Percentiles rank a stretch among this genome's conserved stretches.
Evolutionary conservation across 352 stramenopile genomes (phyloP).

Genomic region (Bremia lactucae): DNA sequence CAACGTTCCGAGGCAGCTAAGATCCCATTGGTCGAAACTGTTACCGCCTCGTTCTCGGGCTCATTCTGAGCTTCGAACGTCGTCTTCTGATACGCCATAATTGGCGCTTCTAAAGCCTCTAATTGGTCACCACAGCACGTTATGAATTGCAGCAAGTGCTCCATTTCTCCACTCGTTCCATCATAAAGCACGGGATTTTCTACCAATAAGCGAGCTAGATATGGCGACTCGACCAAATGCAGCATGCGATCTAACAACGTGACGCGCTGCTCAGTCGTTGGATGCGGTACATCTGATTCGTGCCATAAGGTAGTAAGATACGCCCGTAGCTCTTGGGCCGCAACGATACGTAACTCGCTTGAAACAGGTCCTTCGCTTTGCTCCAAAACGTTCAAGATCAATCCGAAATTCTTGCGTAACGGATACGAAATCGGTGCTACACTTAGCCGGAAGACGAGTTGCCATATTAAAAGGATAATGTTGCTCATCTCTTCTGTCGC

Average conservation of each 20-base stretch:
- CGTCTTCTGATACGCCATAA: conserved; percentile 30
- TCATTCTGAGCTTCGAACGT: neutral
- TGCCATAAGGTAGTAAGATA: conserved; percentile 28
- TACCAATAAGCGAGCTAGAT: conserved; percentile 36
- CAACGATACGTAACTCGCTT: conserved; percentile 12
- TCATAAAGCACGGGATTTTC: conserved; percentile 16
- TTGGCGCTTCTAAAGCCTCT: conserved; percentile 36
- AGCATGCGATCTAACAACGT: conserved; percentile 39
- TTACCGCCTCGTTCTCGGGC: conserved; percentile 8
- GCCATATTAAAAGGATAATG: conserved; percentile 28
- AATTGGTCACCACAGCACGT: conserved; percentile 44
- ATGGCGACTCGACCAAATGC: conserved; percentile 50
- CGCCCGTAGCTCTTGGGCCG: conserved; percentile 25
- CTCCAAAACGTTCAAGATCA: conserved; percentile 45
- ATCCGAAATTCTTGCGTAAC: conserved; percentile 58
- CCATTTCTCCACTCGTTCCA: conserved; percentile 6
- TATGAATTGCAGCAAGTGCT: conserved; percentile 35
- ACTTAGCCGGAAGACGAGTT: conserved; percentile 51
- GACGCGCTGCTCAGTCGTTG: conserved; percentile 18
- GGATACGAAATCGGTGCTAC: conserved; percentile 19
- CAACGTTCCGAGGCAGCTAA: conserved; percentile 66
- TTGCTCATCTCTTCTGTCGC: conserved; percentile 4
- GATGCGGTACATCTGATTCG: neutral
- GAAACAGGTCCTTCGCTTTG: conserved; percentile 8
- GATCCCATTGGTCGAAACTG: conserved; percentile 49